Conservation (phyloP, 192 early-diverging fungal species). For the Physocladia obscura region DNA sequence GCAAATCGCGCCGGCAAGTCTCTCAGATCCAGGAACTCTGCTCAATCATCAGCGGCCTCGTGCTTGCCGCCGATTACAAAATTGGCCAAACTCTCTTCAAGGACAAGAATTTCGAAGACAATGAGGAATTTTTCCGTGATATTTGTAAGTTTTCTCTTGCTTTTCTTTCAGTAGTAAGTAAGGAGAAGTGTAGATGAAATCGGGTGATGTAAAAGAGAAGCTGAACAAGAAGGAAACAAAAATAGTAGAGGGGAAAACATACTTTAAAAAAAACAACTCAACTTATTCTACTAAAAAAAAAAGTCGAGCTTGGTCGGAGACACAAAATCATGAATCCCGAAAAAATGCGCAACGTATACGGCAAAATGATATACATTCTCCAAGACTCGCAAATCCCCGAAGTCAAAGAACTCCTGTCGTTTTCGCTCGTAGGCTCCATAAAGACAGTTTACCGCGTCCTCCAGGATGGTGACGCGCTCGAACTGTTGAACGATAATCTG, state of each 20-base stretch:
- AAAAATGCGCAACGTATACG: constrained; percentile 94
- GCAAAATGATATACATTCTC: constrained; percentile 93
- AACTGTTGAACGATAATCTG: constrained; percentile 77
- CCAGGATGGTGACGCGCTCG: constrained; percentile 61
- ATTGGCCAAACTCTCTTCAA: constrained; percentile 52
- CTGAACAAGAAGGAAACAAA: background rate
- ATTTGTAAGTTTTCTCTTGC: constrained; percentile 35
- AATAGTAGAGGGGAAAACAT: too few relatives aligned
- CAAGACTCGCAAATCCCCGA: constrained; percentile 56
- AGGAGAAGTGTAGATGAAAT: background rate
- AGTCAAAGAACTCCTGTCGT: constrained; percentile 70
- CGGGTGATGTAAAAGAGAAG: background rate
- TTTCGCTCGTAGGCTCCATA: constrained; percentile 79
- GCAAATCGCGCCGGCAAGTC: constrained; percentile 86
- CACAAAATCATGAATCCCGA: constrained; percentile 78
- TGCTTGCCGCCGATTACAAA: constrained; percentile 66
- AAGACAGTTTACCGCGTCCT: constrained; percentile 85
- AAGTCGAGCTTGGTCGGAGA: constrained; percentile 51
- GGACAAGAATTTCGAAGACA: constrained; percentile 48
- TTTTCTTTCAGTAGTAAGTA: background rate
- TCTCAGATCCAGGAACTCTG: constrained; percentile 95
- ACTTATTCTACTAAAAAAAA: background rate
- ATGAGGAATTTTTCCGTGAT: constrained; percentile 50
- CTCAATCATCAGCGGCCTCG: constrained; percentile 87
- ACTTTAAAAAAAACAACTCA: too few relatives aligned